Evolutionary conservation across 768 basidiomycete species (phyloP).

Genomic region (Fibroporia radiculosa): DNA sequence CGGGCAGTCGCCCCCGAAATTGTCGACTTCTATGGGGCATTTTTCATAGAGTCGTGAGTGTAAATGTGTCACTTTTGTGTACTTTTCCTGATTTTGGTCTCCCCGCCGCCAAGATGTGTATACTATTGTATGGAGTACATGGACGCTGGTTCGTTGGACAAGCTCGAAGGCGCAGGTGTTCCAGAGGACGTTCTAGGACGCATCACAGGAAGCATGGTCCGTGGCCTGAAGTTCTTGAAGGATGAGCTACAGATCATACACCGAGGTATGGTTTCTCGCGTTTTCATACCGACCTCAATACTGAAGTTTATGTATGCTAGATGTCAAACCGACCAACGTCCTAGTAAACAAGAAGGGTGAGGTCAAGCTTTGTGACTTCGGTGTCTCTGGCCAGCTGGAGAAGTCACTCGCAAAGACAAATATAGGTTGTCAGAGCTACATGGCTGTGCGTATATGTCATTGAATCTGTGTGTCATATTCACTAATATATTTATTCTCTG

Average conservation of each 20-base stretch:
- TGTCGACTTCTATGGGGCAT: conserved; percentile 98
- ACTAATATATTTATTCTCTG: conserved; percentile 1
- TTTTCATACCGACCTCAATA: not conserved
- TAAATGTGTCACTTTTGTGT: not conserved
- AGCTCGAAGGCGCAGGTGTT: conserved; percentile 45
- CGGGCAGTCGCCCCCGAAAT: conserved; percentile 87
- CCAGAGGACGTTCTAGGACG: conserved; percentile 76
- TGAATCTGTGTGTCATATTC: not conserved
- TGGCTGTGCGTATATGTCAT: conserved; percentile 65
- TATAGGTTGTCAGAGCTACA: conserved; percentile 97
- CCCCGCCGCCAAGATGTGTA: conserved; percentile 40
- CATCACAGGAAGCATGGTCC: conserved; percentile 76
- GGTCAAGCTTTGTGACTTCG: conserved; percentile 96
- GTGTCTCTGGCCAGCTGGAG: conserved; percentile 97
- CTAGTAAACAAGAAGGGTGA: conserved; percentile 84
- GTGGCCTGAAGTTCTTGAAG: conserved; percentile 91
- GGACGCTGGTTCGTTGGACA: conserved; percentile 97
- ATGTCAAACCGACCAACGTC: conserved; percentile 93
- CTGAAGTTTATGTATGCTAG: conserved; percentile 25
- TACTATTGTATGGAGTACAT: conserved; percentile 99
- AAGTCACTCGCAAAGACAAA: conserved; percentile 96
- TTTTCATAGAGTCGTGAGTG: conserved; percentile 90
- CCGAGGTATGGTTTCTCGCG: conserved; percentile 36
- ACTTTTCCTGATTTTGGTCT: not conserved
- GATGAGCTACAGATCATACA: conserved; percentile 88